A percentile compares a stretch with the other conserved stretches of the same genome.
phyloP scores from a whole-genome alignment of 176 grass and related monocot genomes.

The Elaeis guineensis region DNA sequence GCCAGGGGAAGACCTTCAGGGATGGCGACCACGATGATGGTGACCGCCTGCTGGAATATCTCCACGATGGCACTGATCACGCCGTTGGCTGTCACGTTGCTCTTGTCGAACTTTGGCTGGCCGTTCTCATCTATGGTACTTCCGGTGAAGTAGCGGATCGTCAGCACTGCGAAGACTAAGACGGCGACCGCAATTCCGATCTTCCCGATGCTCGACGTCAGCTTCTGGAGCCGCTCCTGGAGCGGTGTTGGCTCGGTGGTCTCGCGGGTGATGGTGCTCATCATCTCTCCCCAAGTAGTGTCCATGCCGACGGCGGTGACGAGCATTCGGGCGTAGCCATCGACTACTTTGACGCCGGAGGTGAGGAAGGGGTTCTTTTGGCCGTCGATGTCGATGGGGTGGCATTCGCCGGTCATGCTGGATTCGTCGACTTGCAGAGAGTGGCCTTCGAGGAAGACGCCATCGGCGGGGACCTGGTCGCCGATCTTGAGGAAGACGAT shows the following conservation, averaged over 20 bases:
- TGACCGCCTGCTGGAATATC: slow-evolving; percentile 88
- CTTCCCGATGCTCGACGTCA: slow-evolving; percentile 77
- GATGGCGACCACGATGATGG: slow-evolving; percentile 88
- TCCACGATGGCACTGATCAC: slow-evolving; percentile 49
- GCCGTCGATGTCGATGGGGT: slow-evolving; percentile 35
- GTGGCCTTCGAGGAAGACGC: slow-evolving; percentile 13
- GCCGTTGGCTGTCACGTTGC: slow-evolving; percentile 11
- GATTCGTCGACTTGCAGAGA: slow-evolving; percentile 62
- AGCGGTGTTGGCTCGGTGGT: slow-evolving; percentile 53
- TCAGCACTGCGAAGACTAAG: slow-evolving; percentile 60
- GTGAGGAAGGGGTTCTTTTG: slow-evolving; percentile 44
- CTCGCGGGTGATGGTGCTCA: slow-evolving; percentile 55
- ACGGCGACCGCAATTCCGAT: slow-evolving; percentile 52
- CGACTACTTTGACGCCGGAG: slow-evolving; percentile 61
- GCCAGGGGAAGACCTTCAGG: slow-evolving; percentile 75
- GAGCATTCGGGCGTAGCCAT: slow-evolving; percentile 60
- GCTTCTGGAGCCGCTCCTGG: slow-evolving; percentile 59
- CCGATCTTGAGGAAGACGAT: slow-evolving; percentile 9
- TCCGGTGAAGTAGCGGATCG: slow-evolving; percentile 52
- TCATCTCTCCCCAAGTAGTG: slow-evolving; percentile 89
- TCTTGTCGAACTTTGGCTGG: slow-evolving; percentile 28
- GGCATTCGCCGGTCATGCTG: slow-evolving; percentile 81
- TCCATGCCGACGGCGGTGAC: slow-evolving; percentile 63
- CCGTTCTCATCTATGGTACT: slow-evolving; percentile 60
- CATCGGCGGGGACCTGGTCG: slow-evolving; percentile 9